Evolutionary conservation across 345 rosid genomes (phyloP), one percentile per base, ranked within the genome.

Genomic region (Eucalyptus cladocalyx): DNA sequence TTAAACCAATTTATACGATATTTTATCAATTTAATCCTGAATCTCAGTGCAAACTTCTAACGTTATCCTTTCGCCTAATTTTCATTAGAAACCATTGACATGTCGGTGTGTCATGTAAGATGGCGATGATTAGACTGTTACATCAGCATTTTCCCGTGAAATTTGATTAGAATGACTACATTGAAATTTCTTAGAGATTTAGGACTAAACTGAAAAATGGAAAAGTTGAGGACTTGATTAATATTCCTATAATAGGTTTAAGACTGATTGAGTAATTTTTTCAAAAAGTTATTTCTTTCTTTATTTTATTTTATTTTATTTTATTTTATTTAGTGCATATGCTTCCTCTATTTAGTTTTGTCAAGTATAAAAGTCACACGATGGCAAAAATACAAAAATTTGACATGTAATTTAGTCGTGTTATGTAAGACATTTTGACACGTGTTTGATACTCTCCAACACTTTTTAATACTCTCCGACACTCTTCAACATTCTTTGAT

Each of bases 61-160:
- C 12, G 2, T 11, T 3, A 6, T 26, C 6, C 2, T 67, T 67
- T 21, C 24, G 2, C 5, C 5, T 21, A 9, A 32, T 67, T 67
- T 67, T 67, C 11, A 9, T 6, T 1, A 16, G 11, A 32, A 67
- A 67, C 0, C 0, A 0, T 14, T 32, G 11, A 17, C 3, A 11
- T 67, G 42, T 4, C 11, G 6, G 6, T 67, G 80, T 67, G 6
- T 11, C 23, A 16, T 3, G 3, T 32, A n/a, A 19, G 42, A 67
- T 4, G 17, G 18, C 9, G 72, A 30, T 65, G 26, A 54, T 5
- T 23, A 4, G 26, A 54, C 9, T 4, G 2, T 24, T 10, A 65
- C 9, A 9, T 65, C 0, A 4, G 8, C 9, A 3, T 65, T 65
- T 65, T 65, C 7, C 10, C 19, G 9, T 1, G 5, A 30, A 65